Evolutionary conservation across 202 grass and related monocot genomes (phyloP).

Genomic region (Hordeum pubiflorum): DNA sequence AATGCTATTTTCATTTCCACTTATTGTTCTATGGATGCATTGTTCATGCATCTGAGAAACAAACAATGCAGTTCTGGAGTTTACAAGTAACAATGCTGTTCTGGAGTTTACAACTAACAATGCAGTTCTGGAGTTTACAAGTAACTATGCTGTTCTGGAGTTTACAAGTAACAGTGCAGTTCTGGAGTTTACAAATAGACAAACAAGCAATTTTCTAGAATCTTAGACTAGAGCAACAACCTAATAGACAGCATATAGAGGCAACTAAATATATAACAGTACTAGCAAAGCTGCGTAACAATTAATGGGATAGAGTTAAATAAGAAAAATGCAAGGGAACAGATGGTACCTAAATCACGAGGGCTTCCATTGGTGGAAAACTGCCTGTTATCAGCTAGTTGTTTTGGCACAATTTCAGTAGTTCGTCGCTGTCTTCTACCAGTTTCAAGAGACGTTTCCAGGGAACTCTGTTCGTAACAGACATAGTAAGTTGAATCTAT

Average conservation of each 20-base stretch:
- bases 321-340: background rate
- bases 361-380: constrained; percentile 22
- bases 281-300: background rate
- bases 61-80: background rate
- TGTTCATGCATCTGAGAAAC: background rate
- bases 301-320: background rate
- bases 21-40: background rate
- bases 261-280: background rate
- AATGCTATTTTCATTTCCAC: background rate
- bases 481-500: constrained; percentile 44
- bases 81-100: background rate
- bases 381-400: constrained; percentile 5
- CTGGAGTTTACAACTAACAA: background rate
- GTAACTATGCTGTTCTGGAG: background rate
- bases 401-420: constrained; percentile 24
- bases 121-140: background rate
- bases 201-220: background rate
- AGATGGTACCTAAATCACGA: constrained; percentile 25
- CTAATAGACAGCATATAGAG: background rate
- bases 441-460: constrained; percentile 18
- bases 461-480: constrained; percentile 23
- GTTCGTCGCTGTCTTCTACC: constrained; percentile 13
- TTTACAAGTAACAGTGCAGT: background rate
- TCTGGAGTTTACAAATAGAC: background rate
- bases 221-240: background rate